phyloP scores from a whole-genome alignment of 2,329 filamentous ascomycete species.

The Alternaria sp. region DNA sequence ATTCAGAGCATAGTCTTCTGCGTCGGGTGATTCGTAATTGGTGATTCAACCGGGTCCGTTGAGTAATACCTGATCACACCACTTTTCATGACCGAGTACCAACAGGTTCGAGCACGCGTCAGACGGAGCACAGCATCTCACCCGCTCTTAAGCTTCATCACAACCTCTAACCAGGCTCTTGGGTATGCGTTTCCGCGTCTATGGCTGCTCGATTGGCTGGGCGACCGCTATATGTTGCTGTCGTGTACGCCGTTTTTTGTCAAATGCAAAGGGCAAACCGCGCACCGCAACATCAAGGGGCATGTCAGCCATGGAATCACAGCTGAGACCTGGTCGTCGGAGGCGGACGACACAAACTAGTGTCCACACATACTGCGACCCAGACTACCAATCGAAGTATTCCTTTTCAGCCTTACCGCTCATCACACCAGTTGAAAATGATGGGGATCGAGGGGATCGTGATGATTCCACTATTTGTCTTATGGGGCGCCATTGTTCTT shows the following conservation, averaged over 20 bases:
- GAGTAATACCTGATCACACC: conserved; percentile 6
- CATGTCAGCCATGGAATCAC: conserved; percentile 24
- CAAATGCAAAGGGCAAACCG: conserved; percentile 31
- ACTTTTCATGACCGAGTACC: not conserved
- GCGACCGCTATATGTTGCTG: conserved; percentile 25
- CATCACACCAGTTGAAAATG: conserved; percentile 17
- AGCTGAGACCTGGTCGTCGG: conserved; percentile 30
- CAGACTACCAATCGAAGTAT: conserved; percentile 34
- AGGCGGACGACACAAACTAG: conserved; percentile 26
- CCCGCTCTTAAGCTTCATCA: conserved; percentile 15
- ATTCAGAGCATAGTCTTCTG: conserved; percentile 6
- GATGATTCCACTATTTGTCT: conserved; percentile 18
- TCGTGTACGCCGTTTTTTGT: conserved; percentile 52
- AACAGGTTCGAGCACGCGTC: conserved; percentile 16
- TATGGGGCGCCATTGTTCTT: conserved; percentile 19
- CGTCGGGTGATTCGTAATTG: not conserved
- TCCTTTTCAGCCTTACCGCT: conserved; percentile 36
- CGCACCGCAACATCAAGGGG: conserved; percentile 27
- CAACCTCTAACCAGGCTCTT: conserved; percentile 38
- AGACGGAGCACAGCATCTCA: conserved; percentile 28
- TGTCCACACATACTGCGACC: conserved; percentile 22
- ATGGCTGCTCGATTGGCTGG: conserved; percentile 27
- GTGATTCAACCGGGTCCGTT: conserved; percentile 1
- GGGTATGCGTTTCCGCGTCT: conserved; percentile 23
- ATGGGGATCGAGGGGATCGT: conserved; percentile 10